These are phyloP conservation scores for Crassisporium funariophilum DNA, from an alignment of 768 basidiomycete species.

Conservation along the genomic window DNA sequence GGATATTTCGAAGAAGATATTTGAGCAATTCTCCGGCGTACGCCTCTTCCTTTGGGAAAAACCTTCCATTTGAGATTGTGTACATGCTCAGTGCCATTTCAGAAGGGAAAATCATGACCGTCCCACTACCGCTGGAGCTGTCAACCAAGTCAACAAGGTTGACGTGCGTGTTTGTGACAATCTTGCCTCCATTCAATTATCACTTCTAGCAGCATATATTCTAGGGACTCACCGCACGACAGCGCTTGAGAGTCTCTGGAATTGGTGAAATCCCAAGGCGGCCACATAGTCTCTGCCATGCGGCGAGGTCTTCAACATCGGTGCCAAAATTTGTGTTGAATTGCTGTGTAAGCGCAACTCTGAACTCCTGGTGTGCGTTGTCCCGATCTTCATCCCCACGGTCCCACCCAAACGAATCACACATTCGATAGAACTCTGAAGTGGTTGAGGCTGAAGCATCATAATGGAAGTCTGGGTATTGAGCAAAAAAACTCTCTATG, in stretches of 20 bases:
- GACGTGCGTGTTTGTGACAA: not conserved
- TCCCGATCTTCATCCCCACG: not conserved
- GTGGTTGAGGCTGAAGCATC: not conserved
- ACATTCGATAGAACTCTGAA: not conserved
- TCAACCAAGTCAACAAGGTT: slow-evolving; percentile 1
- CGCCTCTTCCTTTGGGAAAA: not conserved
- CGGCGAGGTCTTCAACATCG: not conserved
- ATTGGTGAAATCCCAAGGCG: not conserved
- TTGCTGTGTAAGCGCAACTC: not conserved
- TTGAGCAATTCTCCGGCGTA: not conserved
- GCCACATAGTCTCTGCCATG: not conserved
- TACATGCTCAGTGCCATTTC: not conserved
- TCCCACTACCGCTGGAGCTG: not conserved
- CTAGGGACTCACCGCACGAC: not conserved
- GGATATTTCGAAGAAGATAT: not conserved
- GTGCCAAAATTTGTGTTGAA: not conserved
- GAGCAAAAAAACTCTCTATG: not conserved
- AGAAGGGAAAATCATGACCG: not conserved
- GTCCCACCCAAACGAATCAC: not conserved
- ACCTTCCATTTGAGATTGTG: not conserved
- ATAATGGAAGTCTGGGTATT: not conserved
- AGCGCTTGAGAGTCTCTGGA: not conserved
- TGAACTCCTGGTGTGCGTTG: not conserved
- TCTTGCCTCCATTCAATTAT: too few species aligned
- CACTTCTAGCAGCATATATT: too few species aligned